Conservation (phyloP, 768 basidiomycete genomes). For the Amanita phalloides region DNA sequence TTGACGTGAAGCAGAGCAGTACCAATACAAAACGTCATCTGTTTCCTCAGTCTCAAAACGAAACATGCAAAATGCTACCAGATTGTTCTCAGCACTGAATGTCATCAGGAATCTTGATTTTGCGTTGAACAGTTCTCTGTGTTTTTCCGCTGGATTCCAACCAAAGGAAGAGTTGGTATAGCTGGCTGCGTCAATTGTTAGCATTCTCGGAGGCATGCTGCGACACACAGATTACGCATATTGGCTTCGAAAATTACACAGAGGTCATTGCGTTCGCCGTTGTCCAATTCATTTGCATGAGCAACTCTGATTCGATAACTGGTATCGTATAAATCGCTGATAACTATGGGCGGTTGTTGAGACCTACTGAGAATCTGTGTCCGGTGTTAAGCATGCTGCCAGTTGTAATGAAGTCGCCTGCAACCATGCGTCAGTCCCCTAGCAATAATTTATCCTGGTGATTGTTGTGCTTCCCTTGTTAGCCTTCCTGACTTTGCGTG, state of each 20-base stretch:
- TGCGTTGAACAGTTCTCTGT: conserved; percentile 46
- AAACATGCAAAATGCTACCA: conserved; percentile 45
- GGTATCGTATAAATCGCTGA: neutral
- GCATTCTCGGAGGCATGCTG: neutral
- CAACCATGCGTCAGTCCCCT: neutral
- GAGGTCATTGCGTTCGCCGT: conserved; percentile 28
- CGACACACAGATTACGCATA: conserved; percentile 39
- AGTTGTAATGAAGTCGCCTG: conserved; percentile 4
- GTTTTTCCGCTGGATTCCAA: conserved; percentile 50
- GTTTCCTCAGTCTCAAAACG: conserved; percentile 64
- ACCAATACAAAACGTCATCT: conserved; percentile 66
- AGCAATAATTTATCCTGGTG: neutral
- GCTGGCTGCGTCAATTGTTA: conserved; percentile 18
- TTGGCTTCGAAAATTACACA: conserved; percentile 47
- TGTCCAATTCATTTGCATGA: neutral
- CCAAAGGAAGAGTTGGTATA: conserved; percentile 50
- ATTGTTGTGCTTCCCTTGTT: neutral
- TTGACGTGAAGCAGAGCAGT: conserved; percentile 5
- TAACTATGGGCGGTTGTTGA: no score
- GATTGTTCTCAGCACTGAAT: conserved; percentile 6
- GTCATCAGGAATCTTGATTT: conserved; percentile 53
- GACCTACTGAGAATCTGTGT: neutral
- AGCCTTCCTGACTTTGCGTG: conserved; percentile 1
- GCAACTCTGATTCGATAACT: neutral
- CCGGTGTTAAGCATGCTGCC: neutral